Evolutionary conservation across 495 filamentous ascomycete species (phyloP).

Genomic region (Neurospora pannonica): DNA sequence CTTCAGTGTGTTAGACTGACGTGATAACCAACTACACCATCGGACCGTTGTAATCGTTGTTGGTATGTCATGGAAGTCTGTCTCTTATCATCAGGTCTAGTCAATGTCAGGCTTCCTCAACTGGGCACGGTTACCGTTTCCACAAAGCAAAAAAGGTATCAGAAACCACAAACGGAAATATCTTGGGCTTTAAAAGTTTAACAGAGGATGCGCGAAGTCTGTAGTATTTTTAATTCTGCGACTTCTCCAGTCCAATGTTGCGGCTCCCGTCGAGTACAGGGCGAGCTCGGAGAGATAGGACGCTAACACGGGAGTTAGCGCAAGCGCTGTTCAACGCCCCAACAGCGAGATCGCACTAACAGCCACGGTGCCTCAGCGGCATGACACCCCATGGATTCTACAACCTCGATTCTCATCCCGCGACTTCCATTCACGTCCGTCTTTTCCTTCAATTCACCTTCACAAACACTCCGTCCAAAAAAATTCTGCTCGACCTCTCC

Average conservation of each 20-base stretch:
- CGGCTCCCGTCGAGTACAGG: no score
- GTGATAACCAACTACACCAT: slow-evolving; percentile 1
- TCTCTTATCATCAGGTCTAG: no score
- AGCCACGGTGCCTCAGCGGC: not conserved
- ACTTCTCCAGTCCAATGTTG: no score
- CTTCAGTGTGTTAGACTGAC: not conserved
- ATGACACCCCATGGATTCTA: not conserved
- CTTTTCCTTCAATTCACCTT: not conserved
- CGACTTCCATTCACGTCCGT: not conserved
- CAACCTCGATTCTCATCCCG: not conserved
- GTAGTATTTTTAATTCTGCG: no score
- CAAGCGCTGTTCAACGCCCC: not conserved
- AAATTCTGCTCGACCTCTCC: not conserved
- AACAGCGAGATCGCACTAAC: not conserved
- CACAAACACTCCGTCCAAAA: not conserved
- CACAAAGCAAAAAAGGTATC: no score
- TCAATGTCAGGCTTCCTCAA: no score
- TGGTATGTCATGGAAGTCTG: rapidly evolving
- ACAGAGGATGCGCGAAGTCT: no score
- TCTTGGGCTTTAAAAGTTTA: no score
- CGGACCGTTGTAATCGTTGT: not conserved
- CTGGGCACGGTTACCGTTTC: no score
- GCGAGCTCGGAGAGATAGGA: no score
- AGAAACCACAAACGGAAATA: no score
- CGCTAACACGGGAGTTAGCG: not conserved